These are phyloP conservation scores for Flaveria sonorensis DNA, from an alignment of 129 eudicot species.

Conservation along the genomic window DNA sequence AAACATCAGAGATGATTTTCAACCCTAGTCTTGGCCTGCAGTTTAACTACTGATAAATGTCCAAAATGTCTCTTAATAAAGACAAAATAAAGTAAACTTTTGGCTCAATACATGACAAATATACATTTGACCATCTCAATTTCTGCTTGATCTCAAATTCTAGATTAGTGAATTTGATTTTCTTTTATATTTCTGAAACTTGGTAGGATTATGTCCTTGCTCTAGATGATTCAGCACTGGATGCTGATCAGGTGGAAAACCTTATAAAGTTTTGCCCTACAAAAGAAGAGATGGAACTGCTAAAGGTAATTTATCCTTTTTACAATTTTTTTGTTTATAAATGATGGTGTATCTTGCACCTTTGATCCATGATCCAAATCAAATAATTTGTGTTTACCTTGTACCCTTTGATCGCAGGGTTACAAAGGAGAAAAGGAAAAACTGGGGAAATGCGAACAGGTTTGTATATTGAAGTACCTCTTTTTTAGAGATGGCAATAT, in stretches of 20 bases:
- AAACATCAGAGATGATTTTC: not conserved
- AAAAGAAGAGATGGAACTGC: slow-evolving; percentile 84
- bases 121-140: slow-evolving; percentile 18
- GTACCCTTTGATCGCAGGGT: slow-evolving; percentile 49
- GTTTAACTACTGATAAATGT: not conserved
- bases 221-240: slow-evolving; percentile 87
- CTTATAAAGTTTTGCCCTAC: slow-evolving; percentile 96
- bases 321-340: not conserved
- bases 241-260: slow-evolving; percentile 91
- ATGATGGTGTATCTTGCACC: slow-evolving; percentile 13
- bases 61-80: too few relatives aligned
- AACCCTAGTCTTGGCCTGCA: not conserved
- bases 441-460: slow-evolving; percentile 97
- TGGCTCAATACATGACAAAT: not conserved
- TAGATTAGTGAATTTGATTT: not conserved
- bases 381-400: slow-evolving; percentile 21
- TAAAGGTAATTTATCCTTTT: slow-evolving; percentile 57
- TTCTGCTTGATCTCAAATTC: slow-evolving; percentile 17
- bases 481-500: not conserved
- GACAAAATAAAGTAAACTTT: too few relatives aligned
- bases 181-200: slow-evolving; percentile 14
- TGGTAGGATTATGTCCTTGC: slow-evolving; percentile 79
- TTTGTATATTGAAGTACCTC: slow-evolving; percentile 19
- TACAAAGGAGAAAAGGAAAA: slow-evolving; percentile 85
- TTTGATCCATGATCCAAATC: not conserved